Evolutionary conservation across 176 grass and related monocot genomes (phyloP).

Genomic region (Aegilops sharonensis): DNA sequence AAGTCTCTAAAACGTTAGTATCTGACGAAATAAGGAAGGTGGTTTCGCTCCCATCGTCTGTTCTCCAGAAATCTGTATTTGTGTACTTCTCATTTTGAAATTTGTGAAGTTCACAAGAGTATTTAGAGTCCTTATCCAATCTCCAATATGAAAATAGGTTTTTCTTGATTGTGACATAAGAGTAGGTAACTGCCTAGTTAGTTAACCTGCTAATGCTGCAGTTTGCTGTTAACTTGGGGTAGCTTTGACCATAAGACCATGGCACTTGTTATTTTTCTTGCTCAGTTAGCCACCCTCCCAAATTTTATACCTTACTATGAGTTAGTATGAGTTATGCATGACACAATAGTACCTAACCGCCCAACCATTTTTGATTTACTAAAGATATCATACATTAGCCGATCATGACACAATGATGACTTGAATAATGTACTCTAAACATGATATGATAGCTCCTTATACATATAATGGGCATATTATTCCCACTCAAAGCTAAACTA

Average conservation of each 20-base stretch:
- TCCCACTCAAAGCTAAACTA: constrained; percentile 1
- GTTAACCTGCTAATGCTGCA: not conserved
- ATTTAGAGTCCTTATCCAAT: not conserved
- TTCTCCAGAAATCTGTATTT: not conserved
- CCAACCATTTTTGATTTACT: constrained; percentile 27
- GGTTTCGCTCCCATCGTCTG: not conserved
- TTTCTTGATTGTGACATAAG: not conserved
- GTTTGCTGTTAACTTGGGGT: not conserved
- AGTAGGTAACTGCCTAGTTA: not conserved
- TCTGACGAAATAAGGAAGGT: not conserved
- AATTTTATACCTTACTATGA: not conserved
- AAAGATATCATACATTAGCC: constrained; percentile 25
- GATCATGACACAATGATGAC: constrained; percentile 38
- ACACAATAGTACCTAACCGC: constrained; percentile 39
- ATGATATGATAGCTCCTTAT: constrained; percentile 17
- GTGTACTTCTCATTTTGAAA: not conserved
- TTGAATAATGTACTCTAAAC: constrained; percentile 15
- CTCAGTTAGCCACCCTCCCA: constrained; percentile 32
- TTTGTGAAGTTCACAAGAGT: not conserved
- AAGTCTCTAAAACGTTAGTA: not conserved
- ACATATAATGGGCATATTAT: constrained; percentile 12
- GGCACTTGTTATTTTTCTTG: not conserved
- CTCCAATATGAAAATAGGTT: not conserved
- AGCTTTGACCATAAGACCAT: constrained; percentile 19
- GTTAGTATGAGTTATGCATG: not conserved